A percentile compares a stretch with the other conserved stretches of the same genome.
Conservation (phyloP, 345 rosid species). For the Trapa bicornis region DNA sequence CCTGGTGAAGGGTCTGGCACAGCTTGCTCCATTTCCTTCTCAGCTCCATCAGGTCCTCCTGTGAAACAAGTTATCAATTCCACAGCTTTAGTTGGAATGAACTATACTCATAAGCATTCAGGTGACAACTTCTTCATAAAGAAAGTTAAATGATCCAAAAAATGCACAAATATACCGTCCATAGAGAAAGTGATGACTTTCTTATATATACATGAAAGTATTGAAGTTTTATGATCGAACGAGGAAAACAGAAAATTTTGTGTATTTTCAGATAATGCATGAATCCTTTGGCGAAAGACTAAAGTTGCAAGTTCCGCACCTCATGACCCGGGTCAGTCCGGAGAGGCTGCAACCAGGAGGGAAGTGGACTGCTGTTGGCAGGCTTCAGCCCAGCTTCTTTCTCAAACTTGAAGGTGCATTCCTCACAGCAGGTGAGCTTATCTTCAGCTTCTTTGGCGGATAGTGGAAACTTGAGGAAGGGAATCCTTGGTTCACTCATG, state of each 20-base stretch:
- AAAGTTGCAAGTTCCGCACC: constrained; percentile 20
- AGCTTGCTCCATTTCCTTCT: constrained; percentile 60
- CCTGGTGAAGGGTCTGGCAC: constrained; percentile 50
- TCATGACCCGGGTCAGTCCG: constrained; percentile 24
- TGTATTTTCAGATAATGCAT: too few relatives aligned
- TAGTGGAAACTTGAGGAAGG: constrained; percentile 34
- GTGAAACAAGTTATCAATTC: not conserved
- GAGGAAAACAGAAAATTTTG: too few relatives aligned
- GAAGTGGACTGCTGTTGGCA: constrained; percentile 11
- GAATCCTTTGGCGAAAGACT: too few relatives aligned
- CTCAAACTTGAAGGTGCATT: constrained; percentile 57
- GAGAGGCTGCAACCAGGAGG: constrained; percentile 53
- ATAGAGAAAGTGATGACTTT: too few relatives aligned
- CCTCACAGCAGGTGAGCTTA: constrained; percentile 44
- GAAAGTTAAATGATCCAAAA: too few relatives aligned
- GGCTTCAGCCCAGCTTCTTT: constrained; percentile 45
- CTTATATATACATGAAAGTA: too few relatives aligned
- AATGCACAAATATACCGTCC: too few relatives aligned
- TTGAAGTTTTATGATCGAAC: too few relatives aligned
- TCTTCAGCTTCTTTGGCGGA: constrained; percentile 33
- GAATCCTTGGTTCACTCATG: constrained; percentile 32
- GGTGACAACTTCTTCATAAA: too few relatives aligned
- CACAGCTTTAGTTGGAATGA: not conserved
- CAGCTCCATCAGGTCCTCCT: constrained; percentile 45
- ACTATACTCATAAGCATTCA: too few relatives aligned